Conservation (phyloP, 2,329 filamentous ascomycete species). For the Chaetoscypha palmicola region DNA sequence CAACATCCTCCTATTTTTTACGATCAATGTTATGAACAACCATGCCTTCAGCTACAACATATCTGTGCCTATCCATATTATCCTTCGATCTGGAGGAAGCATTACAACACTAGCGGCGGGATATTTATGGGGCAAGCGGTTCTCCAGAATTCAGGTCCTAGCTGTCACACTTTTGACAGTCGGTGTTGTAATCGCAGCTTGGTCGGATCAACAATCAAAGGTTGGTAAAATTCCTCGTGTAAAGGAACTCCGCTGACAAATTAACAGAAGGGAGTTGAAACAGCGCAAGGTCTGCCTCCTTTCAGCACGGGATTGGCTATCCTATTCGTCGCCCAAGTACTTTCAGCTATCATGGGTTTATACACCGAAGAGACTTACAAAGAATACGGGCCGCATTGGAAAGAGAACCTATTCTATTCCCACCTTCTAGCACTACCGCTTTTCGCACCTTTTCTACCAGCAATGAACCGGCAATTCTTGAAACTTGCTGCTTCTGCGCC, state of each 20-base stretch:
- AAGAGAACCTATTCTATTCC: constrained; percentile 94
- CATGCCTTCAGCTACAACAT: constrained; percentile 97
- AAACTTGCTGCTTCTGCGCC: constrained; percentile 58
- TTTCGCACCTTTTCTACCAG: constrained; percentile 64
- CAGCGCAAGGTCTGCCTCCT: constrained; percentile 34
- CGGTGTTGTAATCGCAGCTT: constrained; percentile 81
- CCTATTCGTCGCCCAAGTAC: constrained; percentile 77
- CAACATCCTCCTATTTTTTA: constrained; percentile 86
- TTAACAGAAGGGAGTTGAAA: constrained; percentile 21
- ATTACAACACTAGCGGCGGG: constrained; percentile 95
- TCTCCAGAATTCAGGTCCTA: constrained; percentile 70
- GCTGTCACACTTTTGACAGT: constrained; percentile 78
- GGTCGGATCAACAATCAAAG: constrained; percentile 83
- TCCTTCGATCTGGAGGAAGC: constrained; percentile 87
- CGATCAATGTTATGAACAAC: constrained; percentile 94
- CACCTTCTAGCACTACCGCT: constrained; percentile 68
- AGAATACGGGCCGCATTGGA: constrained; percentile 82
- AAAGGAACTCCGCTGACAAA: constrained; percentile 13
- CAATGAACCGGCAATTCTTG: constrained; percentile 56
- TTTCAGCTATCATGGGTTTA: constrained; percentile 90
- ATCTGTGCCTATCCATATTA: constrained; percentile 93
- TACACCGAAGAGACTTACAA: constrained; percentile 90
- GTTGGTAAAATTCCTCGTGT: constrained; percentile 37
- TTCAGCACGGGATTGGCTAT: constrained; percentile 70
- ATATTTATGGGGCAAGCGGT: constrained; percentile 76